Conservation (phyloP, 805 yeast genomes). For the Kuraishia piskuri region DNA sequence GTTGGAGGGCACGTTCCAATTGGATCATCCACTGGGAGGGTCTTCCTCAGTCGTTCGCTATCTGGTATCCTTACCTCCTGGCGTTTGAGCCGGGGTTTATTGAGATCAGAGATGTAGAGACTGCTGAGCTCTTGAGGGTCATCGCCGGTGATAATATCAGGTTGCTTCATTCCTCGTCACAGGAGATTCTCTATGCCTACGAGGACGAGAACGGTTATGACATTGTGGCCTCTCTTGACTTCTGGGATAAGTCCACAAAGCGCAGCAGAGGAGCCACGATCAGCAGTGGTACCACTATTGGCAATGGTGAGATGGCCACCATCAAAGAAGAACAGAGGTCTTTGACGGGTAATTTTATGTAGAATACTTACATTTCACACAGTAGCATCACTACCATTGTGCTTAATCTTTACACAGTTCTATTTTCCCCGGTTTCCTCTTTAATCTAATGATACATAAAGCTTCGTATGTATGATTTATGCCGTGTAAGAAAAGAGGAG, state of each 20-base stretch:
- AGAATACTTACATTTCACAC: no score
- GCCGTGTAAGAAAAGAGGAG: no score
- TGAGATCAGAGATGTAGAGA: constrained; percentile 86
- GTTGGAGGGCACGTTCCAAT: constrained; percentile 92
- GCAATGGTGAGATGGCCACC: neutral
- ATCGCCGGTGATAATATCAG: constrained; percentile 89
- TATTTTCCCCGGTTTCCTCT: no score
- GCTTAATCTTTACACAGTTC: neutral
- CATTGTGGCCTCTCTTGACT: constrained; percentile 86
- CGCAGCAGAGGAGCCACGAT: neutral
- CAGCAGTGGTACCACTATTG: neutral
- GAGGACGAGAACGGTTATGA: constrained; percentile 88
- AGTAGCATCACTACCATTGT: neutral
- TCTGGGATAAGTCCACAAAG: constrained; percentile 46
- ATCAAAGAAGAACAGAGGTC: neutral
- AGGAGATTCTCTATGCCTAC: constrained; percentile 87
- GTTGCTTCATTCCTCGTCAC: constrained; percentile 80
- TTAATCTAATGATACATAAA: neutral
- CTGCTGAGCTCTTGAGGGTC: constrained; percentile 79
- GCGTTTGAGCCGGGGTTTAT: constrained; percentile 88
- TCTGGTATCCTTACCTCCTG: constrained; percentile 87
- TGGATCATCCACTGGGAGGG: constrained; percentile 98
- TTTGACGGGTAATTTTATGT: neutral
- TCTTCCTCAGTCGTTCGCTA: constrained; percentile 81
- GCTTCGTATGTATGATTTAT: neutral